Conservation (phyloP, 2,329 filamentous ascomycete genomes). For the Xenosphaeropsis pyriputrescens region DNA sequence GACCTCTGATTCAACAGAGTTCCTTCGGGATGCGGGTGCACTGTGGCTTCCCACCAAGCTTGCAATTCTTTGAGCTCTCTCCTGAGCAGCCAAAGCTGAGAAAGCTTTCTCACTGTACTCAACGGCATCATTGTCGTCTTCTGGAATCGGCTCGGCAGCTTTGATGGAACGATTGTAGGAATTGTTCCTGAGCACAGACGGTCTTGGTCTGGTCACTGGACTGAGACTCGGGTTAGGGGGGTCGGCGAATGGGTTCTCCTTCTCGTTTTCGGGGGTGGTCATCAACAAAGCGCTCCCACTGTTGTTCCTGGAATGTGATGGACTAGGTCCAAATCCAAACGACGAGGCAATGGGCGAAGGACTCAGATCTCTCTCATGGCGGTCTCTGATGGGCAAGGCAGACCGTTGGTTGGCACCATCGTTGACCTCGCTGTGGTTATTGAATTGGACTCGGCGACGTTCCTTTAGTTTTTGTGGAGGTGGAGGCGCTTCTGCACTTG, state of each 20-base stretch:
- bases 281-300: constrained; percentile 7
- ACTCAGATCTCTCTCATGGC: too few relatives aligned
- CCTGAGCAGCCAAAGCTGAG: constrained; percentile 16
- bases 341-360: too few relatives aligned
- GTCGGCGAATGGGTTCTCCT: constrained; percentile 14
- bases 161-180: constrained; percentile 4
- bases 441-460: constrained; percentile 15
- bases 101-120: constrained; percentile 14
- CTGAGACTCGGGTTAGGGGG: constrained; percentile 1
- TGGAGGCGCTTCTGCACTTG: constrained; percentile 7
- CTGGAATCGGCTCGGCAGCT: constrained; percentile 3
- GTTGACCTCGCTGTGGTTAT: constrained; percentile 16
- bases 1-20: constrained; percentile 13
- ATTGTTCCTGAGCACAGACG: constrained; percentile 13
- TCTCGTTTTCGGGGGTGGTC: constrained; percentile 11
- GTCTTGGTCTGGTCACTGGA: constrained; percentile 9
- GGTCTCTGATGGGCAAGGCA: too few relatives aligned
- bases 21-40: constrained; percentile 15
- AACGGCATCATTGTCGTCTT: constrained; percentile 2
- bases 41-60: constrained; percentile 15
- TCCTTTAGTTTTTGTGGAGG: constrained; percentile 6
- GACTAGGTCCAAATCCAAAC: constrained; percentile 1
- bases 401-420: constrained; percentile 13
- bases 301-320: constrained; percentile 13
- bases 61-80: constrained; percentile 15